Conservation (phyloP, 2,329 filamentous ascomycete genomes). For the Epichloe hybrida region DNA sequence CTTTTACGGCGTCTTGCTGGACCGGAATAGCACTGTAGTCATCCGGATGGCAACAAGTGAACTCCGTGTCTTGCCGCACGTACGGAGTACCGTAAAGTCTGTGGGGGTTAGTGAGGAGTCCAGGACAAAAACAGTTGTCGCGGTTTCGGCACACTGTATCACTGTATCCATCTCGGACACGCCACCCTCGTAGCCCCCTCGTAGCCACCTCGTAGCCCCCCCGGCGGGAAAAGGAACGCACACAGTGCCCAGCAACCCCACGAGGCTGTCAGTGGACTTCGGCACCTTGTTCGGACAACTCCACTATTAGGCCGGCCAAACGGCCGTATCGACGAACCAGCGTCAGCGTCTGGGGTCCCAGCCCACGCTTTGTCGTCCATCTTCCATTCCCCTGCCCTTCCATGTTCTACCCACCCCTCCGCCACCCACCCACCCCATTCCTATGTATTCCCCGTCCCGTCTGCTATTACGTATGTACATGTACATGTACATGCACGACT, state of each 20-base stretch:
- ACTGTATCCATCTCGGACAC: neutral
- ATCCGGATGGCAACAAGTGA: neutral
- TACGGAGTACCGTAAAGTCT: neutral
- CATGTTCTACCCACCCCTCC: conserved; percentile 4
- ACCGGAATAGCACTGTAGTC: neutral
- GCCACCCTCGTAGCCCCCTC: neutral
- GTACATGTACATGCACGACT: too few relatives aligned
- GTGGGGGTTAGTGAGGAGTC: neutral
- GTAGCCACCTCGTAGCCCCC: too few relatives aligned
- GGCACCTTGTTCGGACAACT: conserved; percentile 16
- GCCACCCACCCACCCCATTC: conserved; percentile 4
- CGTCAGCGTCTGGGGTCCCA: conserved; percentile 4
- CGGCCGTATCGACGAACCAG: conserved; percentile 34
- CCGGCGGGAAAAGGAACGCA: neutral
- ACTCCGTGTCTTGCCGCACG: neutral
- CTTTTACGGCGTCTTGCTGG: too few relatives aligned
- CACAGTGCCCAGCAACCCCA: neutral
- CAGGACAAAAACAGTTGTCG: neutral
- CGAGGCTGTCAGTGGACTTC: neutral
- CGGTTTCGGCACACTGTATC: neutral
- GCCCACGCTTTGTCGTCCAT: conserved; percentile 1
- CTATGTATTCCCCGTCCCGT: neutral
- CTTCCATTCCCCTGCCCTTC: conserved; percentile 10
- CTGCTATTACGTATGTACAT: neutral
- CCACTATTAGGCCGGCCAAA: conserved; percentile 48